phyloP scores from a whole-genome alignment of 768 basidiomycete species.

The Leccinum ochraceum region DNA sequence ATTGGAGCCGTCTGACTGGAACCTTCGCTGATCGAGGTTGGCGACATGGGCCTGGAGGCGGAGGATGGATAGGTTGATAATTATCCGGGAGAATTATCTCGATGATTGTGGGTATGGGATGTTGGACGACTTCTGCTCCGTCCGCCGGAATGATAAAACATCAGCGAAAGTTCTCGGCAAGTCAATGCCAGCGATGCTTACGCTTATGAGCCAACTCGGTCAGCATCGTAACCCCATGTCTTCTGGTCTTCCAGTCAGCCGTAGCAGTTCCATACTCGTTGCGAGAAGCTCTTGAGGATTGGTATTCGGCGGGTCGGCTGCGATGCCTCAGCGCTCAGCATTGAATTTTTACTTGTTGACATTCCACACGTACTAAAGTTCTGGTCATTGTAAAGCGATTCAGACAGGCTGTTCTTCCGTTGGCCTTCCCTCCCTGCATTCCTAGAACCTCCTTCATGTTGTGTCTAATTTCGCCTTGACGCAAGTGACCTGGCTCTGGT shows the following conservation, averaged over 20 bases:
- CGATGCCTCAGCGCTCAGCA: not conserved
- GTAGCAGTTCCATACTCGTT: constrained; percentile 11
- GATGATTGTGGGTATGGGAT: not conserved
- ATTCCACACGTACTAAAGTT: not conserved
- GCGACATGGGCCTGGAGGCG: not conserved
- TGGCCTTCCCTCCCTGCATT: constrained; percentile 13
- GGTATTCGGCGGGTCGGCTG: constrained; percentile 9
- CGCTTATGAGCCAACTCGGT: constrained; percentile 22
- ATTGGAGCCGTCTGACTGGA: too few relatives aligned
- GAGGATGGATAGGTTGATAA: not conserved
- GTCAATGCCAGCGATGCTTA: not conserved
- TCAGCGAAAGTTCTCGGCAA: not conserved
- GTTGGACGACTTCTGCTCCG: not conserved
- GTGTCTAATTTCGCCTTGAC: constrained; percentile 12
- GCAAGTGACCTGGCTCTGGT: constrained; percentile 11
- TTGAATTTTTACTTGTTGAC: too few relatives aligned
- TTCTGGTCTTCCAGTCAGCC: constrained; percentile 24
- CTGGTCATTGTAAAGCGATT: constrained; percentile 24
- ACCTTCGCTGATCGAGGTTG: too few relatives aligned
- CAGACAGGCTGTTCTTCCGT: constrained; percentile 21
- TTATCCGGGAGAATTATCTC: not conserved
- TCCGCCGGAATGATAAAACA: not conserved
- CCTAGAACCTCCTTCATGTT: constrained; percentile 20
- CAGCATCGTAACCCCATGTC: constrained; percentile 23
- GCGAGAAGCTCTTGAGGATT: constrained; percentile 15